These are phyloP conservation scores for Stipa capillata DNA, from an alignment of 176 grass and related monocot species.

Conservation along the genomic window DNA sequence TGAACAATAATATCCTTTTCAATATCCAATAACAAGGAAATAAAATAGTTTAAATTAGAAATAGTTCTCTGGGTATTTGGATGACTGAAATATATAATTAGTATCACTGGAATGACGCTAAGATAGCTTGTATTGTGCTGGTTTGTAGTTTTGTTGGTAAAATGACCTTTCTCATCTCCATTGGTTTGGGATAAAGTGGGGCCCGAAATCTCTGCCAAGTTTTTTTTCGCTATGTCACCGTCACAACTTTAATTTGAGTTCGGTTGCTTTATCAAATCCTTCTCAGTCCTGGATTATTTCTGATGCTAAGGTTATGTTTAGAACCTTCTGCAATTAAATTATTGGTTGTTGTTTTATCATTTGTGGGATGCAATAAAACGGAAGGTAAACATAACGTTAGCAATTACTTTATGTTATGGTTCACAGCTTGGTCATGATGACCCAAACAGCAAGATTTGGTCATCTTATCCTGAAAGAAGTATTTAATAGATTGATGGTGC, in stretches of 20 bases:
- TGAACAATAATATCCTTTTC: not conserved
- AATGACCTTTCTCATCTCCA: not conserved
- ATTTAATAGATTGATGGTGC: not conserved
- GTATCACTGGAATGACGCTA: not conserved
- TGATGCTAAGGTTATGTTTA: not conserved
- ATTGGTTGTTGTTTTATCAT: not conserved
- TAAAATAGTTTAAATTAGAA: not conserved
- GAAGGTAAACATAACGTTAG: not conserved
- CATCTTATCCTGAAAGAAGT: not conserved
- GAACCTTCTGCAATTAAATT: conserved; percentile 30
- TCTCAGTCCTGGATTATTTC: too few relatives aligned
- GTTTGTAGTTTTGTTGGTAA: not conserved
- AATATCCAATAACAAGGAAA: not conserved
- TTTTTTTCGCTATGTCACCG: not conserved
- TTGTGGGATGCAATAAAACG: not conserved
- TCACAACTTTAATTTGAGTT: conserved; percentile 12
- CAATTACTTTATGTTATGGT: not conserved
- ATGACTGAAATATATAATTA: too few relatives aligned
- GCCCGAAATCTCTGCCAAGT: not conserved
- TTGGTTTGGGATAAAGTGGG: conserved; percentile 19
- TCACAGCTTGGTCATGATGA: not conserved
- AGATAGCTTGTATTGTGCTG: not conserved
- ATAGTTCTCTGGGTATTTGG: not conserved
- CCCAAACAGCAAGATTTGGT: not conserved
- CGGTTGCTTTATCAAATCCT: not conserved